Percentiles rank a stretch among this genome's conserved stretches.
phyloP scores from a whole-genome alignment of 2,329 filamentous ascomycete genomes.

The Colletotrichum viniferum region DNA sequence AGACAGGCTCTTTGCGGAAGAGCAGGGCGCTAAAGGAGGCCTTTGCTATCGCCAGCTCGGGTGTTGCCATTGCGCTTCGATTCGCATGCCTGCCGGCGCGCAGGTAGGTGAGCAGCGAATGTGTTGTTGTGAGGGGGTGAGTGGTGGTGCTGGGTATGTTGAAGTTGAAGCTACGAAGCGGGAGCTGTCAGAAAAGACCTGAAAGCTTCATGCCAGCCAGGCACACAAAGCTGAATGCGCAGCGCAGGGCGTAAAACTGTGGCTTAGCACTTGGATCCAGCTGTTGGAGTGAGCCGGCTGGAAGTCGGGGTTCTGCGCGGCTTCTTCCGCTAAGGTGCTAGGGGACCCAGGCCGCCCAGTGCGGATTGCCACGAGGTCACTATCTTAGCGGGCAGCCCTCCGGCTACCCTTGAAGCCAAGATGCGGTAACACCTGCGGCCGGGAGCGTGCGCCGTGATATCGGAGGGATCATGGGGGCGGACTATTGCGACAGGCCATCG shows the following conservation, averaged over 20 bases:
- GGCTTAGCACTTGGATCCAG: background rate
- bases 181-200: background rate
- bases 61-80: constrained; percentile 60
- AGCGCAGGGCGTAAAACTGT: background rate
- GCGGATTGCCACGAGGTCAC: background rate
- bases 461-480: background rate
- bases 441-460: background rate
- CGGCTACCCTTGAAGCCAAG: background rate
- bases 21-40: constrained; percentile 77
- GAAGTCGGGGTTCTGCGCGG: background rate
- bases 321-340: background rate
- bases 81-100: background rate
- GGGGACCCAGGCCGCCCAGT: background rate
- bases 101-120: background rate
- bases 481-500: background rate
- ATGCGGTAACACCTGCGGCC: background rate
- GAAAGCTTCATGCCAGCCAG: background rate
- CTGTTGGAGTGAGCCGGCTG: background rate
- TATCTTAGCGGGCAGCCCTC: background rate
- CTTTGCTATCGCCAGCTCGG: constrained; percentile 78
- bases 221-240: background rate
- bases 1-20: constrained; percentile 74
- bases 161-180: background rate
- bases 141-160: background rate
- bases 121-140: background rate